These are phyloP conservation scores for Crithidia bombi DNA, from an alignment of 208 protist species.

Conservation along the genomic window DNA sequence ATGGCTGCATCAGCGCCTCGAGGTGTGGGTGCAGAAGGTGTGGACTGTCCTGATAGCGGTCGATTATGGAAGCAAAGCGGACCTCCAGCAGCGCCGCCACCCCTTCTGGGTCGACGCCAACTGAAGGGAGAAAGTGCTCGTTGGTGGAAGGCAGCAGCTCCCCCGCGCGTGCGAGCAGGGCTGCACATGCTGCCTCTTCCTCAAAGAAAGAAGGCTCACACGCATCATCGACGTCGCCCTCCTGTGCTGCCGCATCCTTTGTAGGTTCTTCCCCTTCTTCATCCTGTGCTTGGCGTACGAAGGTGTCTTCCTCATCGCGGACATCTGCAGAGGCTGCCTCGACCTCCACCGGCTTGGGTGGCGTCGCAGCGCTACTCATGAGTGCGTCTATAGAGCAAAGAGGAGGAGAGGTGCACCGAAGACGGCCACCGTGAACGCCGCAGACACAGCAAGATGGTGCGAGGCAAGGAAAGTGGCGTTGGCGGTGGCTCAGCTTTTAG, in stretches of 20 bases:
- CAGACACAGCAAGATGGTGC: too few species aligned
- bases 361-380: not conserved
- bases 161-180: conserved; percentile 44
- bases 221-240: conserved; percentile 39
- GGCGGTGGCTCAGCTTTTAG: too few species aligned
- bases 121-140: conserved; percentile 49
- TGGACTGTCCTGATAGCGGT: conserved; percentile 95
- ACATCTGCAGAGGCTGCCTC: not conserved
- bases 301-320: not conserved
- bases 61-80: conserved; percentile 70
- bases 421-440: not conserved
- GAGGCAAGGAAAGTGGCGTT: too few species aligned
- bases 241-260: not conserved
- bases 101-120: conserved; percentile 63
- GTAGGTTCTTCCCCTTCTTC: not conserved
- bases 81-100: conserved; percentile 62
- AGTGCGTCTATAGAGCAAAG: too few species aligned
- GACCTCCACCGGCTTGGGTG: not conserved
- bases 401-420: not conserved
- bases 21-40: conserved; percentile 92
- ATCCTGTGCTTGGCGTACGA: not conserved
- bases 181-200: conserved; percentile 61
- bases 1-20: conserved; percentile 78
- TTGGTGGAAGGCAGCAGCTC: conserved; percentile 43
- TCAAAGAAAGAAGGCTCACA: conserved; percentile 82